These are phyloP conservation scores for Magnolia changhungtana DNA, from an alignment of 164 flowering plant genomes.

Conservation along the genomic window DNA sequence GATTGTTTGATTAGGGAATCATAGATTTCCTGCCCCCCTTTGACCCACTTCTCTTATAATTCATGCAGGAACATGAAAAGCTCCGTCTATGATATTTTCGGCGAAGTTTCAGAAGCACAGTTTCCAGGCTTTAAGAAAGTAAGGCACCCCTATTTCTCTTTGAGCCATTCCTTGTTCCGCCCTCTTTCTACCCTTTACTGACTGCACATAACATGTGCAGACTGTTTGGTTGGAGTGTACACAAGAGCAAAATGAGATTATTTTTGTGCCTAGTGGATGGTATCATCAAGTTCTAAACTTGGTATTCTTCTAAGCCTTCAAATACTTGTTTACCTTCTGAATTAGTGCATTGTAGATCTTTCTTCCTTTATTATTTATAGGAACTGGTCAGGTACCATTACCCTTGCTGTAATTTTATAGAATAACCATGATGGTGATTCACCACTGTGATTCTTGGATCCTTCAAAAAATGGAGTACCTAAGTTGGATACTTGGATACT, in stretches of 20 bases:
- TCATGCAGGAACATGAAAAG: slow-evolving; percentile 65
- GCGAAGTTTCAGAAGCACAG: slow-evolving; percentile 50
- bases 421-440: too few relatives aligned
- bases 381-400: too few relatives aligned
- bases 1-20: neutral
- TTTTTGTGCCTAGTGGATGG: slow-evolving; percentile 99
- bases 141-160: slow-evolving; percentile 7
- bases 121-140: slow-evolving; percentile 87
- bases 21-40: neutral
- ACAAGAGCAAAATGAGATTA: slow-evolving; percentile 73
- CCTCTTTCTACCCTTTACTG: neutral
- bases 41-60: neutral
- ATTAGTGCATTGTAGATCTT: neutral
- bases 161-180: neutral
- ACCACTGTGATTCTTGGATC: too few relatives aligned
- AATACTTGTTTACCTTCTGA: neutral
- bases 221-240: slow-evolving; percentile 83
- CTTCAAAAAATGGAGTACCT: too few relatives aligned
- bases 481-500: too few relatives aligned
- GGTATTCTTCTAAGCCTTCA: slow-evolving; percentile 35
- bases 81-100: slow-evolving; percentile 75
- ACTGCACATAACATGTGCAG: slow-evolving; percentile 29
- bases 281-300: slow-evolving; percentile 95
- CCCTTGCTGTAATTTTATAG: too few relatives aligned
- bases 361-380: too few relatives aligned